Evolutionary conservation across 768 basidiomycete species (phyloP), one percentile per base, ranked within the genome.

Genomic region (Rhodocollybia butyracea): DNA sequence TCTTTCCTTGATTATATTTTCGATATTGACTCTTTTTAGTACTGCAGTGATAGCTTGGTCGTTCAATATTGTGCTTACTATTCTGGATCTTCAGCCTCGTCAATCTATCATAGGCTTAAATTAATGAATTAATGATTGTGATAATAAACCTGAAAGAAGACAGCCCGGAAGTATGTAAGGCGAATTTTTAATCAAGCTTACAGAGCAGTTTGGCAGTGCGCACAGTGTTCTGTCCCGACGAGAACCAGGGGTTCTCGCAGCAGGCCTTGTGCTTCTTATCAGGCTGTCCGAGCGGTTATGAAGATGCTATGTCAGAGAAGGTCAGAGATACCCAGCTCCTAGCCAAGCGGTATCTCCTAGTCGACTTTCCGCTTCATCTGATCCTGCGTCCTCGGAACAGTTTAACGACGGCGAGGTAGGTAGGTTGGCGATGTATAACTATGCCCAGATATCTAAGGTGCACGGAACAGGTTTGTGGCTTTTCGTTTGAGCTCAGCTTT

Each of bases 341-440:
- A 76, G 46, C 63, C 70, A 38, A 82, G 83, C 87, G 3, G 70
- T 70, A 21, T 86, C 88, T 21, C 86, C 86, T 5, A 59, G 79
- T 43, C 60, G 68, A 30, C 68, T 79, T 73, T 73, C 22, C 66
- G 75, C 51, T 72, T 75, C 10, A 62, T 64, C 12, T 73, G 78
- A n/a, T n/a, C n/a, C n/a, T n/a, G n/a, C n/a, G n/a, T n/a, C n/a
- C n/a, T n/a, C n/a, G n/a, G n/a, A n/a, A n/a, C n/a, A n/a, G n/a
- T n/a, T n/a, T n/a, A n/a, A n/a, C n/a, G n/a, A n/a, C n/a, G n/a
- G n/a, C n/a, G n/a, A n/a, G n/a, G n/a, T n/a, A n/a, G n/a, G 96
- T 34, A 97, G 97, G 2, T 75, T 98, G 51, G 93, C 94, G 13
- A 97, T 95, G 72, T 99, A 97, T 68, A 98, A 98, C 66, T 95